Evolutionary conservation across 164 flowering plant species (phyloP).

Genomic region (Chimonanthus salicifolius): DNA sequence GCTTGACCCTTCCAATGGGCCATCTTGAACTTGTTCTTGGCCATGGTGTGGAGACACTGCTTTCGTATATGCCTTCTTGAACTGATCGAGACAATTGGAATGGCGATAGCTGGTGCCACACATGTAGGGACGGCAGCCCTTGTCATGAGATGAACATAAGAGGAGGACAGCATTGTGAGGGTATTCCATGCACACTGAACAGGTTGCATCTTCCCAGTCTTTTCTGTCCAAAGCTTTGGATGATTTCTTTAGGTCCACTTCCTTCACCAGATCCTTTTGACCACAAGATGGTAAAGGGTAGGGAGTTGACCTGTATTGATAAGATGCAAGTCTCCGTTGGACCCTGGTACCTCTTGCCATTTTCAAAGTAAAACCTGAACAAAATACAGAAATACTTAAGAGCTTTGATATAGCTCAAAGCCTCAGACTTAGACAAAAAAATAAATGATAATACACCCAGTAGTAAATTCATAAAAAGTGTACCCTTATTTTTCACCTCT

Average conservation of each 20-base stretch:
- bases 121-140: slow-evolving; percentile 76
- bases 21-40: slow-evolving; percentile 1
- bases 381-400: background rate
- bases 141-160: slow-evolving; percentile 65
- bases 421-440: no score
- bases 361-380: slow-evolving; percentile 6
- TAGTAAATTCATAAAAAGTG: no score
- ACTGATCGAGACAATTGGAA: slow-evolving; percentile 65
- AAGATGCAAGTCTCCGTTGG: slow-evolving; percentile 49
- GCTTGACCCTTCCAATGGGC: slow-evolving; percentile 1
- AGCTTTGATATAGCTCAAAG: background rate
- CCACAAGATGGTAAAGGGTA: slow-evolving; percentile 33
- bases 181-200: slow-evolving; percentile 67
- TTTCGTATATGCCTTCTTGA: slow-evolving; percentile 31
- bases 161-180: slow-evolving; percentile 77
- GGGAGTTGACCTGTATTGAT: slow-evolving; percentile 43
- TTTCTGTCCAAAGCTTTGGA: slow-evolving; percentile 26
- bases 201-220: slow-evolving; percentile 62
- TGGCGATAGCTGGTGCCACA: slow-evolving; percentile 60
- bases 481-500: no score
- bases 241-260: slow-evolving; percentile 17
- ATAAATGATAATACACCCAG: no score
- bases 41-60: slow-evolving; percentile 9
- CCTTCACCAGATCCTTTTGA: slow-evolving; percentile 14
- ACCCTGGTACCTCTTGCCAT: slow-evolving; percentile 66